Evolutionary conservation across 495 filamentous ascomycete species (phyloP), one percentile per base, ranked within the genome.

Genomic region (Penicillium tannophilum): DNA sequence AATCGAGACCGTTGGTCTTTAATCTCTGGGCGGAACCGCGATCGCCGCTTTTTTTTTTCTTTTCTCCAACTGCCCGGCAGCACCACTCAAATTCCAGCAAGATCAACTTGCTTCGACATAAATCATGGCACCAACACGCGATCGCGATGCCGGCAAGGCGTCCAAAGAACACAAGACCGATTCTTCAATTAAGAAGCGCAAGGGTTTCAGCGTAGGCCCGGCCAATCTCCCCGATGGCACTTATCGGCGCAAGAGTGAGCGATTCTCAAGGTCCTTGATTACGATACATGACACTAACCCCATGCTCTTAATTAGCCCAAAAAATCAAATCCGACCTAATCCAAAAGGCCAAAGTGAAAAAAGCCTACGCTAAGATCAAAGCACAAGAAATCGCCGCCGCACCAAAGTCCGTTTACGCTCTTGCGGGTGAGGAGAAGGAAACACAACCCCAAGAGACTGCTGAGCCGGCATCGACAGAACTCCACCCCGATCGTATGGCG

Each of bases 301-400:
- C 53, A 53, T 36, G 28, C 45, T 60, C 49, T 58, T 62, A 54
- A 35, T 24, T 51, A 97, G 93, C 89, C 48, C 85, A 91, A 77
- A 97, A 95, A 74, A 94, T 97, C 66, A 98, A 98, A 72, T 80
- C 87, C 55, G 84, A 90, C 61, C 79, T 98, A 49, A 97, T 98
- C 70, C 84, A 90, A 69, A 95, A 93, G 73, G 93, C 93, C 63
- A 96, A 97, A 73, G 81, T 96, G 48, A 96, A 92, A 73, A 97
- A 96, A 73, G 81, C 90, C 44, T 97, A 96, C 71, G 89, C 87
- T 63, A 98, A 97, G 73, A 76, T 96, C 56, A 91, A 92, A 70
- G 85, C 84, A 43, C 78, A 81, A 55, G 83, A 85, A 70, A 67
- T 73, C 33, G 70, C 68, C 12, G 59, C 64, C 49, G 68, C 60